phyloP scores from a whole-genome alignment of 257 asterid genomes.

The Perilla frutescens region DNA sequence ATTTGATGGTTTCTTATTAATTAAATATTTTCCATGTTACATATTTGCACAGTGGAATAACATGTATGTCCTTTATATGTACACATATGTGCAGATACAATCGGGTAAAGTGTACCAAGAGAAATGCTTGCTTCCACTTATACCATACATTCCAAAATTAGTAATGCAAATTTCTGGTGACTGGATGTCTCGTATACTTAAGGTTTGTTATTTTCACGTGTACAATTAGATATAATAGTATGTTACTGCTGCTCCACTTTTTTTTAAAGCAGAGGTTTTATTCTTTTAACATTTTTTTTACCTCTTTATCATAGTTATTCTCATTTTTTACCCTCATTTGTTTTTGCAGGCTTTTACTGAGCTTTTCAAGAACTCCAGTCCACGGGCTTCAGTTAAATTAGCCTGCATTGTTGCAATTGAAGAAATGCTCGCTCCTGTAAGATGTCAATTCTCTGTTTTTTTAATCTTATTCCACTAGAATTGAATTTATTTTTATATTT shows the following conservation, averaged over 20 bases:
- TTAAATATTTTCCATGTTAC: not conserved
- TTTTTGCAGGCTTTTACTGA: conserved; percentile 72
- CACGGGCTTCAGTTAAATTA: conserved; percentile 69
- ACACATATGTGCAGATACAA: conserved; percentile 57
- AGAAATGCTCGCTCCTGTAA: conserved; percentile 81
- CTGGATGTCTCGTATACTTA: conserved; percentile 78
- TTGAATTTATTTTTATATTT: conserved; percentile 4
- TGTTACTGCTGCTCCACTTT: conserved; percentile 18
- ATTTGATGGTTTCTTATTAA: not conserved
- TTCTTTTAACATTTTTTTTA: not conserved
- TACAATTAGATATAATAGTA: not conserved
- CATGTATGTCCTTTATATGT: conserved; percentile 14
- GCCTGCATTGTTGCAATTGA: conserved; percentile 81
- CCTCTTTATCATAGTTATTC: conserved; percentile 22
- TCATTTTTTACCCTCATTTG: conserved; percentile 26
- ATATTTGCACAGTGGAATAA: conserved; percentile 24
- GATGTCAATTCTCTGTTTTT: conserved; percentile 35
- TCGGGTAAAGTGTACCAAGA: conserved; percentile 56
- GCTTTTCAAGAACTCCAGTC: conserved; percentile 62
- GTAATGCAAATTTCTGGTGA: conserved; percentile 53
- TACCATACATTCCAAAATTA: conserved; percentile 75
- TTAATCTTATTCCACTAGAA: conserved; percentile 12
- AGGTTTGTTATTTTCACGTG: conserved; percentile 50
- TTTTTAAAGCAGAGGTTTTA: not conserved
- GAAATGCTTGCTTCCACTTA: conserved; percentile 71